Conservation (phyloP, 1,284 basidiomycete species). For the Meira nashicola region DNA sequence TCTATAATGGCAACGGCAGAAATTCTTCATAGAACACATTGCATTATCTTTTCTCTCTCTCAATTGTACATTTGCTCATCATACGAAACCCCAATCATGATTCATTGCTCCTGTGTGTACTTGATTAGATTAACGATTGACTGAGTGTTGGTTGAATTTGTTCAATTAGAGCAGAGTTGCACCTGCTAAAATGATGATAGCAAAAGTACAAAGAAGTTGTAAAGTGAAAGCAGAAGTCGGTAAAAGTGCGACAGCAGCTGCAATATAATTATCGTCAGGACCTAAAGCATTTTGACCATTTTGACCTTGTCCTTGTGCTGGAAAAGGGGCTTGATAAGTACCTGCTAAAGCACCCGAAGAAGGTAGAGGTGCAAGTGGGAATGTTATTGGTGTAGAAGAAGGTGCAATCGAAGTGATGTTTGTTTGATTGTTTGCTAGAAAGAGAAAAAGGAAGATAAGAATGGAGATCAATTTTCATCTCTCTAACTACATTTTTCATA, state of each 20-base stretch:
- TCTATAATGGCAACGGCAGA: not conserved
- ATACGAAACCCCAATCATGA: no score
- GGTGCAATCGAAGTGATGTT: no score
- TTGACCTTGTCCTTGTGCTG: not conserved
- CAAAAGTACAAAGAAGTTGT: no score
- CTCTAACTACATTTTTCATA: no score
- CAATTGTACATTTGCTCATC: not conserved
- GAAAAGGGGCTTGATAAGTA: slow-evolving; percentile 13
- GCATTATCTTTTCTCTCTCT: not conserved
- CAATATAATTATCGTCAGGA: slow-evolving; percentile 15
- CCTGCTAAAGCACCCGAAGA: slow-evolving; percentile 9
- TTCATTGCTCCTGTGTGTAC: no score
- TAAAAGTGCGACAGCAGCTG: not conserved
- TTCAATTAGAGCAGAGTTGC: no score
- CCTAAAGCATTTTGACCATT: slow-evolving; percentile 1
- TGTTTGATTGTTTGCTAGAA: no score
- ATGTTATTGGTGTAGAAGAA: slow-evolving; percentile 4
- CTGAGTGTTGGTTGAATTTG: no score
- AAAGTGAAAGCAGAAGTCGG: not conserved
- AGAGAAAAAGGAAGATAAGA: no score
- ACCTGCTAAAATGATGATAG: no score
- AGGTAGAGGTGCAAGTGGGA: not conserved
- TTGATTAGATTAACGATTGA: no score
- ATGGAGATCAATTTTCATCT: no score
- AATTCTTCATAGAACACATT: not conserved